Percentiles rank a stretch among this genome's conserved stretches.
phyloP scores from a whole-genome alignment of 2,329 filamentous ascomycete genomes.

The Fusarium falciforme region DNA sequence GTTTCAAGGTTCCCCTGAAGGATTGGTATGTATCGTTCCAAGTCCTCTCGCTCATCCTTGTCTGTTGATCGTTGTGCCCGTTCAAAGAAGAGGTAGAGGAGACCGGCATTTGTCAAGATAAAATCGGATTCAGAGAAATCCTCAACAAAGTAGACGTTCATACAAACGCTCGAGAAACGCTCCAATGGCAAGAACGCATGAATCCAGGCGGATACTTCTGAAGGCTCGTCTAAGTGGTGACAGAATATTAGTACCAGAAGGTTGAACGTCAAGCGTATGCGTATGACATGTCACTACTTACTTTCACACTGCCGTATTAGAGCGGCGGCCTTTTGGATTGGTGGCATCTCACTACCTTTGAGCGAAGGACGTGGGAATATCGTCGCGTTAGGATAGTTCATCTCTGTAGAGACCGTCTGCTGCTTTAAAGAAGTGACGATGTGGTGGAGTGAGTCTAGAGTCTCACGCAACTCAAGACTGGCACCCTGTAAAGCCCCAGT shows the following conservation, averaged over 20 bases:
- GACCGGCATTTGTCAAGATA: constrained; percentile 49
- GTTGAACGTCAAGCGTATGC: neutral
- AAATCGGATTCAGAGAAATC: constrained; percentile 48
- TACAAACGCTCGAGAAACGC: constrained; percentile 47
- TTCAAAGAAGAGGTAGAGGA: constrained; percentile 47
- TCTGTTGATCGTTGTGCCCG: constrained; percentile 14
- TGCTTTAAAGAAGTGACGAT: constrained; percentile 42
- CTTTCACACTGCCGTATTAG: constrained; percentile 36
- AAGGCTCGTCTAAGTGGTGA: constrained; percentile 27
- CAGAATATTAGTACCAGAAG: neutral
- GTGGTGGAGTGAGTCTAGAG: constrained; percentile 49
- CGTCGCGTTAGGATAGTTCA: constrained; percentile 40
- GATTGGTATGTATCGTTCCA: constrained; percentile 33
- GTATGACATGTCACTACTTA: constrained; percentile 6
- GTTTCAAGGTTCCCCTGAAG: constrained; percentile 48
- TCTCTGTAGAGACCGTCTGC: constrained; percentile 38
- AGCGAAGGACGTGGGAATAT: constrained; percentile 32
- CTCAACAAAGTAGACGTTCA: constrained; percentile 49
- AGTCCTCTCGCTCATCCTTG: constrained; percentile 41
- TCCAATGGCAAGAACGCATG: constrained; percentile 45
- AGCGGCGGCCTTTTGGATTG: constrained; percentile 38
- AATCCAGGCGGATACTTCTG: constrained; percentile 43
- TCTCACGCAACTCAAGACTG: constrained; percentile 49
- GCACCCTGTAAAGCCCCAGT: constrained; percentile 43
- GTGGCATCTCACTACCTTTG: constrained; percentile 35